phyloP scores from a whole-genome alignment of 768 basidiomycete species.

The Gautieria morchelliformis region DNA sequence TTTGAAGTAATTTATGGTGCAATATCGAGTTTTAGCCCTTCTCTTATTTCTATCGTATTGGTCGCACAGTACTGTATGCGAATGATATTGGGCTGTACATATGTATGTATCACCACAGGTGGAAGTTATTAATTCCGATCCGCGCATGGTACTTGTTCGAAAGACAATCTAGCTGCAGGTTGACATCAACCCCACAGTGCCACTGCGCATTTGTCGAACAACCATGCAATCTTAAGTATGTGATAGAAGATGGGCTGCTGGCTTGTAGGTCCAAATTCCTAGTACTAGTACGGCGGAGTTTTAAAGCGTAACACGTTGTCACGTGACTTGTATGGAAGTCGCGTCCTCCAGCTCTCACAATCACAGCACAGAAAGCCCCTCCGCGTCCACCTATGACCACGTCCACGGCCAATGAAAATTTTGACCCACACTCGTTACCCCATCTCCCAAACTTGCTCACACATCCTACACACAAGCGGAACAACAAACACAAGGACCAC shows the following conservation, averaged over 20 bases:
- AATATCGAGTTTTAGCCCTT: background rate
- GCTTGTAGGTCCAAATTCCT: too few relatives aligned
- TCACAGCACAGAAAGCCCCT: background rate
- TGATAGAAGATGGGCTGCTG: too few relatives aligned
- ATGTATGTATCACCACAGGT: background rate
- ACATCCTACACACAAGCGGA: background rate
- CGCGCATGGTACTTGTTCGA: too few relatives aligned
- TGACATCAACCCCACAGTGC: too few relatives aligned
- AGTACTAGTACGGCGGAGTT: too few relatives aligned
- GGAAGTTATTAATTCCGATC: too few relatives aligned
- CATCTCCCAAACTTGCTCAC: background rate
- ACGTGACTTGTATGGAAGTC: slow-evolving; percentile 1
- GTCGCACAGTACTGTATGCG: background rate
- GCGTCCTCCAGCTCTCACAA: background rate
- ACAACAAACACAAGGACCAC: background rate
- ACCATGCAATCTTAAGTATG: too few relatives aligned
- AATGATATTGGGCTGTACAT: background rate
- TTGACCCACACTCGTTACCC: slow-evolving; percentile 1
- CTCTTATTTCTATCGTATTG: background rate
- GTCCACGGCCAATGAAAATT: background rate
- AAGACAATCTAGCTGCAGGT: too few relatives aligned
- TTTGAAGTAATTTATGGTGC: slow-evolving; percentile 5
- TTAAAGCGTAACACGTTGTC: background rate
- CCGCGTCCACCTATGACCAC: background rate
- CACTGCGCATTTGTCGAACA: too few relatives aligned